phyloP scores from a whole-genome alignment of 176 grass and related monocot genomes.

The Raddia guianensis region DNA sequence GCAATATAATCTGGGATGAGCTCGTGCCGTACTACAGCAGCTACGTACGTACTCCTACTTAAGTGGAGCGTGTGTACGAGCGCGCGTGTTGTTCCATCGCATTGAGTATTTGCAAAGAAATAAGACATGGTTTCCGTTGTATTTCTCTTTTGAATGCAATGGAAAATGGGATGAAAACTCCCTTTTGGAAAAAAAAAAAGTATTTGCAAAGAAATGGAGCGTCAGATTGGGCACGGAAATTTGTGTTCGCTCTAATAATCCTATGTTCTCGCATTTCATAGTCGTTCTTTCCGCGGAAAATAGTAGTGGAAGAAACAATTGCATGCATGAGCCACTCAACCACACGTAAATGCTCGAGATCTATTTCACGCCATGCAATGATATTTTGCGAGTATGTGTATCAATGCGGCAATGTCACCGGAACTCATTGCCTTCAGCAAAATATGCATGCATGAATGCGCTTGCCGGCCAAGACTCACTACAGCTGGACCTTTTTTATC shows the following conservation, averaged over 20 bases:
- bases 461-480: not conserved
- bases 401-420: not conserved
- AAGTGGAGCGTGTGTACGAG: not conserved
- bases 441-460: too few species aligned
- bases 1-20: not conserved
- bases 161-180: too few species aligned
- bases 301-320: not conserved
- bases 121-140: too few species aligned
- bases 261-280: not conserved
- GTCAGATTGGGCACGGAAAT: constrained; percentile 22
- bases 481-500: not conserved
- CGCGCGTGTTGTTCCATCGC: not conserved
- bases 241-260: not conserved
- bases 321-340: not conserved
- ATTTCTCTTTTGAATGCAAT: too few species aligned
- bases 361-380: not conserved
- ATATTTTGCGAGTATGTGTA: constrained; percentile 29
- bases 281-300: not conserved
- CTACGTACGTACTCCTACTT: not conserved
- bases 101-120: not conserved
- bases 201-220: not conserved
- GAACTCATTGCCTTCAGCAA: too few species aligned
- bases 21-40: not conserved
- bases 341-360: constrained; percentile 46
- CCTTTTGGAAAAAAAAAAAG: too few species aligned